Base-by-base conservation (phyloP, 371 early-diverging fungal genomes). In the Mortierella sp. region DNA sequence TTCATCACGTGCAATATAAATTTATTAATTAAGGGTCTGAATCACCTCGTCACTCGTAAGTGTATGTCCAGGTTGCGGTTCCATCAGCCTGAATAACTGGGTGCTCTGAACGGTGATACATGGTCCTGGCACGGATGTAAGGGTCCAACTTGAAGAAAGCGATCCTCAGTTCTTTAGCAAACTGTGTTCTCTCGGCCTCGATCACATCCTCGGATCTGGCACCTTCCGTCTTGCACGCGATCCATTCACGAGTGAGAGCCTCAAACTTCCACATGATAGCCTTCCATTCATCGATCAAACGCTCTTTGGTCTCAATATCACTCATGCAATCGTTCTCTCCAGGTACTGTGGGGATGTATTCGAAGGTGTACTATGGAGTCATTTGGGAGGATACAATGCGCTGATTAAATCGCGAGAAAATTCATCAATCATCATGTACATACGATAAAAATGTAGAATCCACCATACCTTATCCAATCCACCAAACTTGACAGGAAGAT, bases 111-210 rank as follows among this genome's bases (percentile, higher is more conserved):
- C 51, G 85, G 55, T 86, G 84, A 70, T 75, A 86, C 62, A 71
- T 71, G 49, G 70, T 85, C 59, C 78, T 73, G 55, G 86, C 73
- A 10, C 86, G 72, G 60, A 77, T 74, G 55, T 84, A 85, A 6
- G 86, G 86, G 35, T 86, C 76, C 62, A 84, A 30, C 60, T 78
- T 75, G 62, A 67, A 74, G 61, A 75, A 77, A 12, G 76, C 77
- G 18, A 26, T 14, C 14, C 68, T 54, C 61, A 86, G 39, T 5
- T 73, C 71, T 58, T 60, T 77, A 37, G 74, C 73, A n/a, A 80
- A 1, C 22, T 40, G 22, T 11, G 10, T 22, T 39, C 62, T 16
- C 22, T 62, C 22, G 10, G 62, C 74, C 47, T 77, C 67, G 35
- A 83, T 60, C 16, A 84, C 83, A 37, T 11, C 28, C 26, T 45